Evolutionary conservation across 1,139 yeast species (phyloP), one percentile per base, ranked within the genome.

Genomic region (Protomyces gravidus): DNA sequence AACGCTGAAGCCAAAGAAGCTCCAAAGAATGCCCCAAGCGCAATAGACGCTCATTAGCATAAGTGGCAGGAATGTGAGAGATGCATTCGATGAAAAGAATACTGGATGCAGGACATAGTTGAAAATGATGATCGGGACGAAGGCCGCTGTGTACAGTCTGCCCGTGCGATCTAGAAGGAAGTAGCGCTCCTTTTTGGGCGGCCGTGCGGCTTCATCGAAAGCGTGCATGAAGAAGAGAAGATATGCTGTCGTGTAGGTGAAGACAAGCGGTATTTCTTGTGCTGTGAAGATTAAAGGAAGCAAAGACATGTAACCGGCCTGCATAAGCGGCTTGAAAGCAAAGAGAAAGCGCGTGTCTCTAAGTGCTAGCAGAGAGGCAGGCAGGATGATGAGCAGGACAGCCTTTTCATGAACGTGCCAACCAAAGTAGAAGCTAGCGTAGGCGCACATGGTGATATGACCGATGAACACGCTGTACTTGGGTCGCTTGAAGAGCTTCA

Each of bases 391-490:
- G 32, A 89, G 73, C 75, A 94, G 78, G 45, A 92, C 83, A 0
- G 98, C 98, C 78, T 92, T 92, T 72, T 90, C 98, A 73, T 92
- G 98, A 26, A 92, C 98, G 70, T 92, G 98, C 97, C 97, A 92
- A 5, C 99, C 98, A 73, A 92, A 92, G 59, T 92, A 74, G 69
- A 88, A 92, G 3, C 96, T 86, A 0, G 97, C 84, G 73, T 81
- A 89, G 1, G 95, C 98, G 73, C 97, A 92, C 57, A 90, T 77
- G 0, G 97, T 85, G 66, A 92, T 74, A 0, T 94, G 81, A 0
- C 95, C 97, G 39, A 90, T 71, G 67, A 92, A 92, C 65, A 95
- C 77, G 65, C 83, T 82, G 70, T 79, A 86, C 1, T 84, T 83
- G 1, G 97, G 96, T 67, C 82, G 83, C 42, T 85, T 68, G 59